Evolutionary conservation across 306 rosid genomes (phyloP).

Genomic region (Fragaria iinumae): DNA sequence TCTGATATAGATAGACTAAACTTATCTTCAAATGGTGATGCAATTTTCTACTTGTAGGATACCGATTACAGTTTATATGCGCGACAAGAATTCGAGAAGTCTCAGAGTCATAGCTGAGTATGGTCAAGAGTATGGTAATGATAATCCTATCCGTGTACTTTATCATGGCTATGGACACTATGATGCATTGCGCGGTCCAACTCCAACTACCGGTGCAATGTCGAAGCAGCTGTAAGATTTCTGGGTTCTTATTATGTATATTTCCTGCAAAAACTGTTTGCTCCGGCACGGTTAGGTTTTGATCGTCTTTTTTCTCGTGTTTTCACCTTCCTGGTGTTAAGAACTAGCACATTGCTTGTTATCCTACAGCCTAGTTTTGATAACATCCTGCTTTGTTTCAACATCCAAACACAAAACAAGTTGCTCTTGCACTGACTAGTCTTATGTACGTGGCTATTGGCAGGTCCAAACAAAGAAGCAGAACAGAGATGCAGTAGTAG

Average conservation of each 20-base stretch:
- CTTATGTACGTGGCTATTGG: not conserved
- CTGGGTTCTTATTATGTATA: not conserved
- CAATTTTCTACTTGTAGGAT: conserved; percentile 50
- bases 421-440: not conserved
- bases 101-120: conserved; percentile 73
- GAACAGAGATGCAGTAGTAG: not conserved
- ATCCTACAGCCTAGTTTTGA: not conserved
- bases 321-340: not conserved
- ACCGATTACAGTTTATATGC: conserved; percentile 78
- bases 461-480: conserved; percentile 23
- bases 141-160: conserved; percentile 60
- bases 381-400: not conserved
- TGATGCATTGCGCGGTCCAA: conserved; percentile 44
- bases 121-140: conserved; percentile 72
- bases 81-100: conserved; percentile 40
- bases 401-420: not conserved
- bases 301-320: not conserved
- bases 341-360: not conserved
- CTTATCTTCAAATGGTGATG: not conserved
- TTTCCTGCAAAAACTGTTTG: conserved; percentile 5
- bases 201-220: conserved; percentile 1
- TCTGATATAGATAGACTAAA: not conserved
- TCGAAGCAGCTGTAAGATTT: conserved; percentile 25
- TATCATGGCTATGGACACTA: conserved; percentile 82
- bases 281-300: not conserved